Evolutionary conservation across 305 asterid genomes (phyloP), one percentile per base, ranked within the genome.

Genomic region (Striga hermonthica): DNA sequence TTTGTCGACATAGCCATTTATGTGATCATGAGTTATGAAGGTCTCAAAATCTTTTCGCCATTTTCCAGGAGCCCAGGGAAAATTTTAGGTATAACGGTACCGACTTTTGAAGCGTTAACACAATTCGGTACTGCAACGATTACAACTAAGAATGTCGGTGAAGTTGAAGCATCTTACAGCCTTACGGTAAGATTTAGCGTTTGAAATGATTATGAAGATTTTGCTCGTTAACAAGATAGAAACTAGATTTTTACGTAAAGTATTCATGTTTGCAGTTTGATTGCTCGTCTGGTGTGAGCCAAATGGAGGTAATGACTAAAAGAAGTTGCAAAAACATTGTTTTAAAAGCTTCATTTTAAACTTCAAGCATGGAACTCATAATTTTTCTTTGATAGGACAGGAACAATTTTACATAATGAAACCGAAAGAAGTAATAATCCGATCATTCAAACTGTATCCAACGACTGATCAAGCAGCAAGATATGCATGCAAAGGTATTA

Each of bases 111-210:
- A 82, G 97, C 98, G 65, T 80, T 93, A 57, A 90, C 96, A 57
- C 97, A 93, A 74, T 86, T 77, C 44, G 98, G 98, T 64, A 80
- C 87, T 34, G 96, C 96, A 75, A 86, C 82, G 65, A 85, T 93
- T 75, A 82, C 95, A 61, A 90, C 97, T 6, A 82, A 83, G 76
- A 93, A 93, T 75, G 63, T 84, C 60, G 97, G 98, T 39, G 89
- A 86, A 73, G 80, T 93, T 39, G 99, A 93, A 85, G 97, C 99
- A 14, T 93, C 99, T 61, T 93, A 93, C 76, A 93, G 97, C 82
- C 90, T 93, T 56, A 93, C 99, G 61, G 99, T 93, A 83, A 73
- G 79, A 56, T 3, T n/a, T 10, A n/a, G 35, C 50, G 38, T 70
- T 44, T 47, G 13, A 59, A 63, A 41, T 41, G 49, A 8, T 36